Percentiles rank a stretch among this genome's conserved stretches.
phyloP scores from a whole-genome alignment of 2,329 filamentous ascomycete genomes.

The Botrytis medusae region DNA sequence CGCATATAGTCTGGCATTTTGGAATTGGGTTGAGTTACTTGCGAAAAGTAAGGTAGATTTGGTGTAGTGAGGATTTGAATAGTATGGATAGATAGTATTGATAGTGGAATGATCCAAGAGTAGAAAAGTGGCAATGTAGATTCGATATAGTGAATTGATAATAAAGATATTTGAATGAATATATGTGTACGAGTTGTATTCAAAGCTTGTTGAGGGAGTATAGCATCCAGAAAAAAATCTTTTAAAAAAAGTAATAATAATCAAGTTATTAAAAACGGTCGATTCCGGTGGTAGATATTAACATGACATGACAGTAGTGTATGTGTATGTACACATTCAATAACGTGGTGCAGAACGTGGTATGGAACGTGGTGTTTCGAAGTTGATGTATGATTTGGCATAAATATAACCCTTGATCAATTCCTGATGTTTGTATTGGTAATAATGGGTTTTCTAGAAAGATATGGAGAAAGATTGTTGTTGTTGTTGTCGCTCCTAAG shows the following conservation, averaged over 20 bases:
- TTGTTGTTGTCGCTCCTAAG: slow-evolving; percentile 4
- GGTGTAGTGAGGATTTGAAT: background rate
- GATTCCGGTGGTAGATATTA: slow-evolving; percentile 25
- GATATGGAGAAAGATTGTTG: slow-evolving; percentile 7
- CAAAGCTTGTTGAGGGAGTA: slow-evolving; percentile 5
- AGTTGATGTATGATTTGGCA: slow-evolving; percentile 26
- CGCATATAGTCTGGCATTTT: slow-evolving; percentile 34
- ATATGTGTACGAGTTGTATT: slow-evolving; percentile 6
- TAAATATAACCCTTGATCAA: slow-evolving; percentile 16
- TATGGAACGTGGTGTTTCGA: slow-evolving; percentile 26
- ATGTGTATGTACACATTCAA: slow-evolving; percentile 17
- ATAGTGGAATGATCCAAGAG: background rate
- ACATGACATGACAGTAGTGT: slow-evolving; percentile 24
- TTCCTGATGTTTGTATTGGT: background rate
- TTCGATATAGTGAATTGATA: slow-evolving; percentile 7
- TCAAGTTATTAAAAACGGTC: slow-evolving; percentile 21
- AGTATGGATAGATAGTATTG: background rate
- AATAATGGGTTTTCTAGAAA: background rate
- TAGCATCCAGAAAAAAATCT: slow-evolving; percentile 14
- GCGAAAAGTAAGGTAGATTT: background rate
- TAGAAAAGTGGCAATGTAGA: background rate
- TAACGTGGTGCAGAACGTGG: slow-evolving; percentile 22
- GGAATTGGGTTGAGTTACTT: slow-evolving; percentile 2
- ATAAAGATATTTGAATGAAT: background rate
- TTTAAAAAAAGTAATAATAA: slow-evolving; percentile 20